Conservation (phyloP, 1,139 yeast genomes). For the Kodamaea sp. region DNA sequence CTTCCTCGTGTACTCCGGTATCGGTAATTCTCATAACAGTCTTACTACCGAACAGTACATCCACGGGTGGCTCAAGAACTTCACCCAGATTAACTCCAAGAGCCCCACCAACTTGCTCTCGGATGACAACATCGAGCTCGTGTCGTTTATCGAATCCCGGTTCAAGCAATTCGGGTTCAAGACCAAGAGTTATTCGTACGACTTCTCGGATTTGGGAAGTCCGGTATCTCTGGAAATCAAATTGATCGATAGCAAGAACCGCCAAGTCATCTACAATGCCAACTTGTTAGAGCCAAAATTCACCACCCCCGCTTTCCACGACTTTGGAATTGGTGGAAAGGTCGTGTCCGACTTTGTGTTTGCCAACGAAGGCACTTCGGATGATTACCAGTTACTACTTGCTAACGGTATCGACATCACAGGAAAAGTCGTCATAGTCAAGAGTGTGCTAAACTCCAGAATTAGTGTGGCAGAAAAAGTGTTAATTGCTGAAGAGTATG, state of each 20-base stretch:
- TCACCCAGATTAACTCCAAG: slow-evolving; percentile 16
- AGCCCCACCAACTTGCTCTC: slow-evolving; percentile 25
- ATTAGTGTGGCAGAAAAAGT: slow-evolving; percentile 29
- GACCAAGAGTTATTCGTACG: slow-evolving; percentile 20
- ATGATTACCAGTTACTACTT: slow-evolving; percentile 29
- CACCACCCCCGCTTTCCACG: slow-evolving; percentile 40
- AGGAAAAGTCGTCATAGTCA: slow-evolving; percentile 35
- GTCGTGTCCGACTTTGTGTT: slow-evolving; percentile 28
- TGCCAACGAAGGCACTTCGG: slow-evolving; percentile 32
- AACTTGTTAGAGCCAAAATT: slow-evolving; percentile 27
- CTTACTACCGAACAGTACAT: slow-evolving; percentile 31
- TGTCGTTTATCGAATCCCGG: slow-evolving; percentile 24
- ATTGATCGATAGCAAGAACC: slow-evolving; percentile 24
- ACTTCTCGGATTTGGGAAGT: slow-evolving; percentile 19
- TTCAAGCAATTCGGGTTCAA: slow-evolving; percentile 33
- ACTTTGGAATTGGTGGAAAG: slow-evolving; percentile 32
- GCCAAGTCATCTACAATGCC: slow-evolving; percentile 28
- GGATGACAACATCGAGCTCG: slow-evolving; percentile 29
- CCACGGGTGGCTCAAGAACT: slow-evolving; percentile 23
- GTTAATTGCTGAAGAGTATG: slow-evolving; percentile 27
- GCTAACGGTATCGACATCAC: slow-evolving; percentile 21
- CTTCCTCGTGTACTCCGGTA: slow-evolving; percentile 24
- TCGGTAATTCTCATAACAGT: slow-evolving; percentile 25
- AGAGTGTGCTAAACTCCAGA: slow-evolving; percentile 15
- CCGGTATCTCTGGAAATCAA: slow-evolving; percentile 28